phyloP scores from a whole-genome alignment of 1,284 basidiomycete genomes.

The Sanghuangporus baumii region DNA sequence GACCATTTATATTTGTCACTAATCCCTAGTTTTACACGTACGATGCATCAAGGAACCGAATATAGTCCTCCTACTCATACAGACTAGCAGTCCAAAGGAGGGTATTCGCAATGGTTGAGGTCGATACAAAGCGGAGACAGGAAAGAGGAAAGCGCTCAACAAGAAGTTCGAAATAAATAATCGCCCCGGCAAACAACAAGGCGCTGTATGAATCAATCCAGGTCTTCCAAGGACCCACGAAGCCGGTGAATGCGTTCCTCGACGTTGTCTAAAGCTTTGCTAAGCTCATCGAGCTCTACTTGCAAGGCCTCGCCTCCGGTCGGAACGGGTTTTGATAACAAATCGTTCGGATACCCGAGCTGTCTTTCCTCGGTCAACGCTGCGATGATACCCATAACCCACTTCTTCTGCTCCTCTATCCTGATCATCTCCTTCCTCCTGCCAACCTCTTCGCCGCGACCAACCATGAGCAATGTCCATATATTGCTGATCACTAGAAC shows the following conservation, averaged over 20 bases:
- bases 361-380: constrained; percentile 66
- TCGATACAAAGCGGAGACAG: neutral
- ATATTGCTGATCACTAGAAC: constrained; percentile 71
- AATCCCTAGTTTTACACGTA: no score
- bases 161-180: neutral
- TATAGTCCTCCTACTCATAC: no score
- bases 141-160: neutral
- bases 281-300: constrained; percentile 47
- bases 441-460: constrained; percentile 47
- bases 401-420: constrained; percentile 64
- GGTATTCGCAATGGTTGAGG: neutral
- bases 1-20: no score
- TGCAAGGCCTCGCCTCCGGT: constrained; percentile 31
- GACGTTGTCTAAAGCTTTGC: constrained; percentile 46
- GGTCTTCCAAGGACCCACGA: constrained; percentile 28
- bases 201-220: constrained; percentile 20
- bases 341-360: constrained; percentile 24
- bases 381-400: constrained; percentile 64
- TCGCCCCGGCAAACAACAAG: neutral
- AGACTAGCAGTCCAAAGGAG: no score
- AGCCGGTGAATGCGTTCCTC: constrained; percentile 48
- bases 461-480: constrained; percentile 61
- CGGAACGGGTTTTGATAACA: constrained; percentile 18
- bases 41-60: no score
- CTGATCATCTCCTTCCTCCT: constrained; percentile 49